A percentile compares a stretch with the other conserved stretches of the same genome.
Conservation (phyloP, 2,329 filamentous ascomycete genomes). For the Colletotrichum tamarilloi region DNA sequence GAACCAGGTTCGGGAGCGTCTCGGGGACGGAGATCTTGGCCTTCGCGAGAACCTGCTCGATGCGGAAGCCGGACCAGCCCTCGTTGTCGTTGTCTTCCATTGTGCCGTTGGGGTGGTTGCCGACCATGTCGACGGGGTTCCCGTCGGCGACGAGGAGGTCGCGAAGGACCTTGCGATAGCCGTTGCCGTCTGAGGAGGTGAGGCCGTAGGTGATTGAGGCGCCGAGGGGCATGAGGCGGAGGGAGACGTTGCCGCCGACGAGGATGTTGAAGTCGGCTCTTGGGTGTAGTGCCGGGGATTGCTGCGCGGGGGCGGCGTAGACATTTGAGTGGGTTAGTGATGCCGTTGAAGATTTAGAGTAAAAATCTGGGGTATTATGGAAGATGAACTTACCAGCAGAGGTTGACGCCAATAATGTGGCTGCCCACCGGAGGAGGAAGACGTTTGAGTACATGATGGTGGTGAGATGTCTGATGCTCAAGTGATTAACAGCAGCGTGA, state of each 20-base stretch:
- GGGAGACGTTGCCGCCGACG: slow-evolving; percentile 41
- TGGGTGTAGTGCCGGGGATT: slow-evolving; percentile 8
- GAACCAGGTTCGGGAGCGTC: slow-evolving; percentile 51
- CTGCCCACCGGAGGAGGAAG: slow-evolving; percentile 11
- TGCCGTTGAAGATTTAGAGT: not conserved
- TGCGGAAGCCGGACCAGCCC: slow-evolving; percentile 54
- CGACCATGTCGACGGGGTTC: slow-evolving; percentile 54
- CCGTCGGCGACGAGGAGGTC: slow-evolving; percentile 45
- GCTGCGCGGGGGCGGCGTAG: slow-evolving; percentile 30
- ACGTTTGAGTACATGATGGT: slow-evolving; percentile 12
- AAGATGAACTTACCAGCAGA: slow-evolving; percentile 15
- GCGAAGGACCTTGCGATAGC: slow-evolving; percentile 50
- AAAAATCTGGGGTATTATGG: not conserved
- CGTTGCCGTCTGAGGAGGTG: slow-evolving; percentile 50
- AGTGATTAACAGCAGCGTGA: not conserved
- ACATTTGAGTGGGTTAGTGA: slow-evolving; percentile 8
- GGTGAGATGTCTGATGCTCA: not conserved
- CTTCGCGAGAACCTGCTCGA: slow-evolving; percentile 51
- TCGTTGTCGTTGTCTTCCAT: slow-evolving; percentile 57
- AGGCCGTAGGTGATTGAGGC: slow-evolving; percentile 55
- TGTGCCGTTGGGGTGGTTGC: slow-evolving; percentile 48
- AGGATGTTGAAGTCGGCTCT: slow-evolving; percentile 29
- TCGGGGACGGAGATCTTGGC: slow-evolving; percentile 45
- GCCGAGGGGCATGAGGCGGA: slow-evolving; percentile 57
- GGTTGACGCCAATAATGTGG: slow-evolving; percentile 24